Percentiles rank a stretch among this genome's conserved stretches.
phyloP scores from a whole-genome alignment of 192 early-diverging fungal genomes.

The Allomyces arbusculus region DNA sequence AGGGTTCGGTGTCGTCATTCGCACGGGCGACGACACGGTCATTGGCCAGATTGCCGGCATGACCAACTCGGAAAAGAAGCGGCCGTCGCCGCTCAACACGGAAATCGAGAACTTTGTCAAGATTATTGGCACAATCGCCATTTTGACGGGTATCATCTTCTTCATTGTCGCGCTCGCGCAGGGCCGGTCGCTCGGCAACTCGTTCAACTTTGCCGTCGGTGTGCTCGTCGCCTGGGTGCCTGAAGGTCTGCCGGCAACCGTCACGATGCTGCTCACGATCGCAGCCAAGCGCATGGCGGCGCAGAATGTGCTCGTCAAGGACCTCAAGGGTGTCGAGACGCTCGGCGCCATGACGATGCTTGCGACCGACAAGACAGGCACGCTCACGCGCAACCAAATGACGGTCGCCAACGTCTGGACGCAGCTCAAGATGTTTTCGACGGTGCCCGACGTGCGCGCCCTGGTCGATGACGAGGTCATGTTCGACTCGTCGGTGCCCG shows the following conservation, averaged over 20 bases:
- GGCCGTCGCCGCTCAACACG: constrained; percentile 43
- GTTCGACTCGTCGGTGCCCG: constrained; percentile 23
- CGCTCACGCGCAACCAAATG: constrained; percentile 93
- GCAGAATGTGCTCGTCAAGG: constrained; percentile 83
- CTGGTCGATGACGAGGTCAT: constrained; percentile 20
- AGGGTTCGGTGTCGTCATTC: constrained; percentile 77
- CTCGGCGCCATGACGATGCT: constrained; percentile 89
- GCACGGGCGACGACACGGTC: constrained; percentile 82
- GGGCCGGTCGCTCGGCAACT: constrained; percentile 6
- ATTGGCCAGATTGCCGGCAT: constrained; percentile 85
- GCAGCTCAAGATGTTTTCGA: constrained; percentile 38
- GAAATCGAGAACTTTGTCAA: constrained; percentile 70
- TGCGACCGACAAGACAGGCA: constrained; percentile 95
- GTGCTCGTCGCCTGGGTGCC: constrained; percentile 78
- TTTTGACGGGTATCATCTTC: constrained; percentile 57
- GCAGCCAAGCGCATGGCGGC: constrained; percentile 87
- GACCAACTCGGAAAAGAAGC: constrained; percentile 57
- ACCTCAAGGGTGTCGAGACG: constrained; percentile 88
- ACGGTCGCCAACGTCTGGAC: constrained; percentile 83
- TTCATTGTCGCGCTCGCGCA: constrained; percentile 56
- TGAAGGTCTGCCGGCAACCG: constrained; percentile 81
- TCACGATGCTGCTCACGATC: constrained; percentile 81
- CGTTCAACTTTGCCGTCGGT: constrained; percentile 76
- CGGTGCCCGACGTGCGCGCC: constrained; percentile 21
- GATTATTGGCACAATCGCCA: constrained; percentile 62